Evolutionary conservation across 495 filamentous ascomycete genomes (phyloP).

Genomic region (Penicillium samsonianum): DNA sequence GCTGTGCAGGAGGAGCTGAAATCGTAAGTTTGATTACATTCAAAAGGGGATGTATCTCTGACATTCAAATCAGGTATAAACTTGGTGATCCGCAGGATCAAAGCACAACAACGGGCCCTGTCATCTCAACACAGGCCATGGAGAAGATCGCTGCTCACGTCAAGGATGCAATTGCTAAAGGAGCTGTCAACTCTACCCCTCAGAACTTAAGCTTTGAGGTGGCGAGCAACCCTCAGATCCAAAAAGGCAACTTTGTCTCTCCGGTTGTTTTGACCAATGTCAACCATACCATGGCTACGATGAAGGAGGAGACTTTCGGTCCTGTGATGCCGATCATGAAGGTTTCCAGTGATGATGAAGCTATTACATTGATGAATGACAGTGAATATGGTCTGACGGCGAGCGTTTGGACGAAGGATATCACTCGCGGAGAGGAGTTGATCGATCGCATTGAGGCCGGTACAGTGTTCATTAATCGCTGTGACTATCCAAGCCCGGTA

Average conservation of each 20-base stretch:
- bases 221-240: slow-evolving; percentile 39
- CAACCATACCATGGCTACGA: slow-evolving; percentile 81
- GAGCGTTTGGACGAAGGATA: slow-evolving; percentile 98
- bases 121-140: slow-evolving; percentile 71
- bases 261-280: slow-evolving; percentile 83
- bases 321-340: slow-evolving; percentile 94
- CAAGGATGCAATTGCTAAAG: slow-evolving; percentile 79
- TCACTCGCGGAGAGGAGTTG: slow-evolving; percentile 70
- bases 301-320: slow-evolving; percentile 96
- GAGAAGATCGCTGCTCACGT: slow-evolving; percentile 79
- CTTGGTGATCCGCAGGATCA: slow-evolving; percentile 82
- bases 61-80: slow-evolving; percentile 62
- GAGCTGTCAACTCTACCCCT: slow-evolving; percentile 81
- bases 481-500: slow-evolving; percentile 90
- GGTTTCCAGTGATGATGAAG: slow-evolving; percentile 80
- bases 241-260: slow-evolving; percentile 79
- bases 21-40: slow-evolving; percentile 23
- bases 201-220: slow-evolving; percentile 68
- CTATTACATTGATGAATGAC: slow-evolving; percentile 87
- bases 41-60: background rate
- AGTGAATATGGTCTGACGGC: slow-evolving; percentile 92
- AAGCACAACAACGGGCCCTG: slow-evolving; percentile 81
- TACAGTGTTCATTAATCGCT: slow-evolving; percentile 94
- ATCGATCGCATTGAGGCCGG: slow-evolving; percentile 85
- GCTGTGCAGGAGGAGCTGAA: slow-evolving; percentile 75